Percentiles rank a stretch among this genome's conserved stretches.
Evolutionary conservation across 2,329 filamentous ascomycete genomes (phyloP).

Genomic region (Pseudopyrenochaeta lycopersici): DNA sequence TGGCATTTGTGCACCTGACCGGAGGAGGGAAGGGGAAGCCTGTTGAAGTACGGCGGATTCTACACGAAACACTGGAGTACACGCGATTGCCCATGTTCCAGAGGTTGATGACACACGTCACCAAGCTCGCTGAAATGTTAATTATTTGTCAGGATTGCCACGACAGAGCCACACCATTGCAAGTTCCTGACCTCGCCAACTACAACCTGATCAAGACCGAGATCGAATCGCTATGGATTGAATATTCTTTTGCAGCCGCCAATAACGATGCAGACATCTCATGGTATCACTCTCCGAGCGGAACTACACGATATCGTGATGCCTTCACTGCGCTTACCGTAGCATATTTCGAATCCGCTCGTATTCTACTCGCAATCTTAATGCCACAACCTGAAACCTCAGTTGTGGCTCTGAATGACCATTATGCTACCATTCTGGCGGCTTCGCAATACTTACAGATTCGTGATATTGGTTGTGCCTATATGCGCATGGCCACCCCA

Average conservation of each 20-base stretch:
- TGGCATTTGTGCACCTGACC: slow-evolving; percentile 32
- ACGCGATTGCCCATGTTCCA: slow-evolving; percentile 34
- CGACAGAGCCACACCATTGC: slow-evolving; percentile 1
- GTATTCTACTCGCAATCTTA: slow-evolving; percentile 26
- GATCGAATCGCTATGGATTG: slow-evolving; percentile 29
- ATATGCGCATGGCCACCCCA: slow-evolving; percentile 43
- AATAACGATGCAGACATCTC: slow-evolving; percentile 4
- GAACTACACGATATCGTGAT: slow-evolving; percentile 22
- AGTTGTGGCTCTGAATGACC: slow-evolving; percentile 17
- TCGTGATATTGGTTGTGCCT: slow-evolving; percentile 33
- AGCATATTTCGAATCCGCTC: slow-evolving; percentile 32
- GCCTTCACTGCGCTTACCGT: slow-evolving; percentile 34
- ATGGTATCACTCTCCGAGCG: slow-evolving; percentile 8
- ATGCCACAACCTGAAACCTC: slow-evolving; percentile 12
- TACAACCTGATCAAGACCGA: slow-evolving; percentile 17
- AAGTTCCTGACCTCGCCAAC: slow-evolving; percentile 7
- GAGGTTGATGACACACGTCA: slow-evolving; percentile 31
- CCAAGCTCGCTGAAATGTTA: slow-evolving; percentile 26
- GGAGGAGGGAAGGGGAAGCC: slow-evolving; percentile 2
- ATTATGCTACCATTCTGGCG: slow-evolving; percentile 29
- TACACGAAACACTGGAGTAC: slow-evolving; percentile 33
- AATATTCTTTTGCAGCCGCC: slow-evolving; percentile 22
- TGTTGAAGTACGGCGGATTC: slow-evolving; percentile 21
- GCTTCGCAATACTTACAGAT: slow-evolving; percentile 29
- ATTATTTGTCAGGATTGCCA: slow-evolving; percentile 5